Conservation (phyloP, 2,329 filamentous ascomycete genomes). For the Diaporthe ampelina region DNA sequence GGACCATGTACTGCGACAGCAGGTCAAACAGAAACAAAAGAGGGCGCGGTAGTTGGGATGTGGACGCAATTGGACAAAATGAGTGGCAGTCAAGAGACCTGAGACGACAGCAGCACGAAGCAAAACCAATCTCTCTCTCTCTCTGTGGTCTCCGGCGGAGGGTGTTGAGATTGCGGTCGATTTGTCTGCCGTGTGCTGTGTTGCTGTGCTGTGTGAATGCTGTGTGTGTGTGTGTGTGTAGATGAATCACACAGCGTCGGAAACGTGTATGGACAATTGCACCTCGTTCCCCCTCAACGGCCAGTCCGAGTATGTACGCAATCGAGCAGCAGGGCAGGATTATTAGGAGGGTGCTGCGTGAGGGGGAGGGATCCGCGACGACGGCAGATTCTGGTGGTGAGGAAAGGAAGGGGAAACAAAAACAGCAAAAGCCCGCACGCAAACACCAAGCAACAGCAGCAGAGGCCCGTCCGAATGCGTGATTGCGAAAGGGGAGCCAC, state of each 20-base stretch:
- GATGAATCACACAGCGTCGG: slow-evolving; percentile 11
- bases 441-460: slow-evolving; percentile 15
- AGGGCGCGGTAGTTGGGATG: slow-evolving; percentile 20
- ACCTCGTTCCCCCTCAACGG: slow-evolving; percentile 19
- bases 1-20: slow-evolving; percentile 25
- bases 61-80: slow-evolving; percentile 26
- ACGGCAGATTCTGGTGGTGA: slow-evolving; percentile 30
- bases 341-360: slow-evolving; percentile 10
- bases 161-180: slow-evolving; percentile 3
- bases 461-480: neutral
- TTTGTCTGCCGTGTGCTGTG: neutral
- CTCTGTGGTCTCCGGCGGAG: neutral
- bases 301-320: neutral
- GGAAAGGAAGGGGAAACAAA: slow-evolving; percentile 10
- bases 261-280: slow-evolving; percentile 11
- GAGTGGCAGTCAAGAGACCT: slow-evolving; percentile 37
- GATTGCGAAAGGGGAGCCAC: slow-evolving; percentile 26
- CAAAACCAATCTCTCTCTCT: slow-evolving; percentile 3
- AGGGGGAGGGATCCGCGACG: slow-evolving; percentile 15
- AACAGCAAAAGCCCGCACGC: slow-evolving; percentile 17
- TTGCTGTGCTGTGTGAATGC: neutral
- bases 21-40: slow-evolving; percentile 31
- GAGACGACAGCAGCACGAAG: slow-evolving; percentile 30
- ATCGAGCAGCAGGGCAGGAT: slow-evolving; percentile 20
- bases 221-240: neutral